phyloP scores from a whole-genome alignment of 108 stramenopile species.

The Fragilaria crotonensis region DNA sequence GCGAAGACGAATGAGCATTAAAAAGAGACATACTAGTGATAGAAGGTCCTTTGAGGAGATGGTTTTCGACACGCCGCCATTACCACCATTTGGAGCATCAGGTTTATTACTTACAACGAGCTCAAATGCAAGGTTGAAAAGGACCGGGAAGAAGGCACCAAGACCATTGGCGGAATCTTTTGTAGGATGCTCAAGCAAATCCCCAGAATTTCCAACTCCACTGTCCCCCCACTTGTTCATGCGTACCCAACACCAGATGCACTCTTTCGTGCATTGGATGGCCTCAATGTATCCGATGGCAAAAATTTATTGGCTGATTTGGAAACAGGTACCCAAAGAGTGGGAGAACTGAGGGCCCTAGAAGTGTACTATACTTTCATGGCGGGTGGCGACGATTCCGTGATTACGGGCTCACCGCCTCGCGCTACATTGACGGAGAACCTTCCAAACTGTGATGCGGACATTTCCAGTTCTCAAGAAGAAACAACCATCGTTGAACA shows the following conservation, averaged over 20 bases:
- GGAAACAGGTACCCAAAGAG: too few relatives aligned
- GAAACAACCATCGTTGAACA: too few relatives aligned
- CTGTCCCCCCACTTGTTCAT: conserved; percentile 23
- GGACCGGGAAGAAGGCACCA: conserved; percentile 44
- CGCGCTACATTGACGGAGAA: too few relatives aligned
- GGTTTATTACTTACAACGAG: conserved; percentile 44
- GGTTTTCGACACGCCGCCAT: conserved; percentile 43
- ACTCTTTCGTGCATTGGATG: conserved; percentile 14
- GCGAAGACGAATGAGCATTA: conserved; percentile 2
- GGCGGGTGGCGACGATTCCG: too few relatives aligned
- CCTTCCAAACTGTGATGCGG: too few relatives aligned
- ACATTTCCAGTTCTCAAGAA: background rate
- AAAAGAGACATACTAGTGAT: background rate
- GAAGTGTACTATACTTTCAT: too few relatives aligned
- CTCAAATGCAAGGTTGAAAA: conserved; percentile 42
- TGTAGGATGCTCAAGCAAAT: conserved; percentile 49
- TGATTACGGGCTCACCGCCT: too few relatives aligned
- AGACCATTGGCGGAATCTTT: conserved; percentile 22
- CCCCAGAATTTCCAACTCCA: conserved; percentile 19
- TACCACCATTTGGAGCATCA: conserved; percentile 8
- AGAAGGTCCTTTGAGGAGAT: conserved; percentile 28
- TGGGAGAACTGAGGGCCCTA: too few relatives aligned
- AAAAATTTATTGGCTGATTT: too few relatives aligned
- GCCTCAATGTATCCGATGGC: background rate
- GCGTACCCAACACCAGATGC: conserved; percentile 23